Base-by-base conservation (phyloP, 306 rosid species). In the Glycine tomentella region DNA sequence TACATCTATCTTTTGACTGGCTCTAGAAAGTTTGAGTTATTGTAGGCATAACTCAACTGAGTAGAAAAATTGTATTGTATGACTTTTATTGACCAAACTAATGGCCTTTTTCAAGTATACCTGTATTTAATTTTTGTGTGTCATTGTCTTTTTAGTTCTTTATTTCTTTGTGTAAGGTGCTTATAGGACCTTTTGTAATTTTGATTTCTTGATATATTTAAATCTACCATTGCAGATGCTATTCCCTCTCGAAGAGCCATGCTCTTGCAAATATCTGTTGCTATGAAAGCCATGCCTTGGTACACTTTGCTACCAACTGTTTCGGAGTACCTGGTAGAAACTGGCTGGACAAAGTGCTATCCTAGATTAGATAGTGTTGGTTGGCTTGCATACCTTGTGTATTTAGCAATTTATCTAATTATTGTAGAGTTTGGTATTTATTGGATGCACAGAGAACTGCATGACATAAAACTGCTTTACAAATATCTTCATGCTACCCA, bases 201-300 rank as follows among this genome's bases (percentile, higher is more conserved):
- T 38, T 14, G 53, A 69, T 65, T 44, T 68, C 66, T 77, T 80
- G 80, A 84, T 66, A 61, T 80, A 11, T 65, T 73, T 48, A 63
- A 77, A 63, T 59, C 72, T 78, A 46, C 48, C 84, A 36, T 66
- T 88, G 89, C 91, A 95, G 99, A 95, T 81, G 92, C 91, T 44
- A 86, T 93, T 81, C 99, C 99, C 31, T 87, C 93, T 12, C 90
- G 81, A 66, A 83, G 81, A 72, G 94, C 96, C 74, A 95, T 95
- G 92, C 84, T 90, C 62, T 84, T 91, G 89, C 99, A 95, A 89
- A 93, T 95, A 74, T 62, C 3, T 76, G 94, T 91, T 49, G 92
- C 97, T 55, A 85, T 93, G 95, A 93, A 90, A 86, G 93, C 96
- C 66, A 93, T 93, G 99, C 99, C 97, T 72, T 93, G 91, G 90